phyloP scores from a whole-genome alignment of 257 asterid genomes.

The Anisodus acutangulus region DNA sequence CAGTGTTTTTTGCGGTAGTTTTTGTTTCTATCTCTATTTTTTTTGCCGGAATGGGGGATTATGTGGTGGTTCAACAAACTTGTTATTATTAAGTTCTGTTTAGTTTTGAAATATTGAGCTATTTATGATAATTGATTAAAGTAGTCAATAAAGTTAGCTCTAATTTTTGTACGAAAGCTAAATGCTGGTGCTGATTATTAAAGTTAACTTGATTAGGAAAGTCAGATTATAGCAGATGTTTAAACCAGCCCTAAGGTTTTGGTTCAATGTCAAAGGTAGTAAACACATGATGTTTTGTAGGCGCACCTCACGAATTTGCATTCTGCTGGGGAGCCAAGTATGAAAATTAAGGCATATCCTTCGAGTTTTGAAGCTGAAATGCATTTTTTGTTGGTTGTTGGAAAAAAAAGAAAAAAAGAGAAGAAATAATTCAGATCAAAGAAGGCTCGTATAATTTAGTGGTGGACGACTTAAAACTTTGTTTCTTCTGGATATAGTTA shows the following conservation, averaged over 20 bases:
- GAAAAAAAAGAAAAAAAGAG: not conserved
- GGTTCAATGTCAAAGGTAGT: constrained; percentile 9
- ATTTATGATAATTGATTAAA: constrained; percentile 6
- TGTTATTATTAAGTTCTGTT: not conserved
- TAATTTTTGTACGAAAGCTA: not conserved
- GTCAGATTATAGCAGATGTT: constrained; percentile 3
- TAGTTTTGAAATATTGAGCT: not conserved
- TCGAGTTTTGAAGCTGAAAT: not conserved
- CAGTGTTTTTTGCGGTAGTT: not conserved
- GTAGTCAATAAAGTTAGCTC: not conserved
- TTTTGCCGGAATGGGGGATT: not conserved
- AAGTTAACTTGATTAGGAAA: not conserved
- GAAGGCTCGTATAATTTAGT: not conserved
- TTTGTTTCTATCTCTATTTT: not conserved
- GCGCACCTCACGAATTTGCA: not conserved
- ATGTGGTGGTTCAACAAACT: not conserved
- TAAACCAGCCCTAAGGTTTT: not conserved
- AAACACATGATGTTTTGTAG: not conserved
- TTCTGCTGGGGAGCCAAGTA: not conserved
- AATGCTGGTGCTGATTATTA: constrained; percentile 6
- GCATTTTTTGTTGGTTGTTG: not conserved
- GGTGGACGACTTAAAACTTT: not conserved
- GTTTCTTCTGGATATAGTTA: not conserved
- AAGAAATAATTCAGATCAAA: not conserved
- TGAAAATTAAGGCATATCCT: not conserved